Percentiles rank a stretch among this genome's conserved stretches.
phyloP scores from a whole-genome alignment of 2,329 filamentous ascomycete species.

The Sarocladium strictum region DNA sequence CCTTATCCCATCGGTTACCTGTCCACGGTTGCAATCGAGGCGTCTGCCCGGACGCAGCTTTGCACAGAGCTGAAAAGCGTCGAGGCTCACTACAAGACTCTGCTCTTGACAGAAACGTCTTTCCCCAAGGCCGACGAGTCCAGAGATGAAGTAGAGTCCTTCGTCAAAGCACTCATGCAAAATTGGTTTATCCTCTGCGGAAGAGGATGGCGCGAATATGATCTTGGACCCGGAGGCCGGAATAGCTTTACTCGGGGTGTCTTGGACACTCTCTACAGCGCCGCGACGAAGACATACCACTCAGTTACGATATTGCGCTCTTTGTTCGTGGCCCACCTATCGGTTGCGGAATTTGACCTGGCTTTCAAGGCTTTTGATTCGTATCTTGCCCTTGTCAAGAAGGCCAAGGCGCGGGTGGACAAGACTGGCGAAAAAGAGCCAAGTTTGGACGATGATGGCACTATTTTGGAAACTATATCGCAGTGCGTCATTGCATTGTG shows the following conservation, averaged over 20 bases:
- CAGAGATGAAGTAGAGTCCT: conserved; percentile 74
- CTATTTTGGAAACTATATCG: conserved; percentile 69
- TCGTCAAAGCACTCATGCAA: conserved; percentile 69
- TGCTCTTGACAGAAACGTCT: conserved; percentile 69
- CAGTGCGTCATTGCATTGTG: conserved; percentile 77
- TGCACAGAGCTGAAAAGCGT: conserved; percentile 72
- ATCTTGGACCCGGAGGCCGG: conserved; percentile 77
- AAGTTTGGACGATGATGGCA: conserved; percentile 72
- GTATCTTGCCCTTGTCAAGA: conserved; percentile 82
- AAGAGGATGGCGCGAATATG: conserved; percentile 70
- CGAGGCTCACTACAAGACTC: conserved; percentile 71
- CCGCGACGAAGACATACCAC: conserved; percentile 90
- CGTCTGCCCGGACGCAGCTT: conserved; percentile 57
- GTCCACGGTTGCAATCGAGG: conserved; percentile 35
- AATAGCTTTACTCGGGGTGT: conserved; percentile 68
- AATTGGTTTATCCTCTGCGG: conserved; percentile 86
- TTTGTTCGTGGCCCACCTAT: conserved; percentile 80
- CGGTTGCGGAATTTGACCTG: conserved; percentile 85
- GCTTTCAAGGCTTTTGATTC: conserved; percentile 88
- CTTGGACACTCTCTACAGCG: conserved; percentile 83
- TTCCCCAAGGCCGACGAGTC: conserved; percentile 81
- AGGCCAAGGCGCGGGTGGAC: conserved; percentile 75
- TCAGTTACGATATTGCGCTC: conserved; percentile 83
- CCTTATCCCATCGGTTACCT: conserved; percentile 49
- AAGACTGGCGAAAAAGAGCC: conserved; percentile 68